Conservation (phyloP, 306 rosid species). For the Sophora flavescens region DNA sequence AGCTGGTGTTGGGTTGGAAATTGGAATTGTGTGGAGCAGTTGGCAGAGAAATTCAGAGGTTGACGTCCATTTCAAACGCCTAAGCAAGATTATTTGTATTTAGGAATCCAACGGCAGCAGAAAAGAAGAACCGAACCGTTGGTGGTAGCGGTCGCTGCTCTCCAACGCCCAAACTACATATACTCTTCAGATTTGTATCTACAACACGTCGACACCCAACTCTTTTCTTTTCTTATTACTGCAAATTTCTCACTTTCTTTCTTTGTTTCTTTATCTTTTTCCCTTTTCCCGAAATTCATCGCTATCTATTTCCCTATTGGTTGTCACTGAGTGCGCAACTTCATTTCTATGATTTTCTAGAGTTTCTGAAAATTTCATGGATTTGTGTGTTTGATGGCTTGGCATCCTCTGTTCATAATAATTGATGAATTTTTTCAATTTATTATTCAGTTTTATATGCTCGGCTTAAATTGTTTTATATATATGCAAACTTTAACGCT, state of each 20-base stretch:
- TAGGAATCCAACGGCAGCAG: conserved; percentile 26
- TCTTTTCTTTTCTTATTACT: background rate
- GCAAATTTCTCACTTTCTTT: background rate
- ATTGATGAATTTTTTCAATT: background rate
- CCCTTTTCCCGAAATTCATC: conserved; percentile 2
- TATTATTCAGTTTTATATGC: background rate
- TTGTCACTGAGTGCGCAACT: conserved; percentile 29
- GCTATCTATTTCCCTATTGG: background rate
- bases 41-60: background rate
- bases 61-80: too few relatives aligned
- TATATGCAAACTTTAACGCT: background rate
- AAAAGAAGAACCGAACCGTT: background rate
- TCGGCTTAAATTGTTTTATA: background rate
- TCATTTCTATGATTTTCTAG: conserved; percentile 2
- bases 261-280: background rate
- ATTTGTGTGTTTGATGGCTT: conserved; percentile 21
- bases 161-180: background rate
- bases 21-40: background rate
- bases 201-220: too few relatives aligned
- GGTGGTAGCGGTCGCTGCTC: background rate
- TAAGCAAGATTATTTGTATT: too few relatives aligned
- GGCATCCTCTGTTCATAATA: conserved; percentile 12
- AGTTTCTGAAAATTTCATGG: background rate
- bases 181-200: background rate
- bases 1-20: background rate